A percentile compares a stretch with the other conserved stretches of the same genome.
phyloP scores from a whole-genome alignment of 495 filamentous ascomycete genomes.

The Podospora anserina region DNA sequence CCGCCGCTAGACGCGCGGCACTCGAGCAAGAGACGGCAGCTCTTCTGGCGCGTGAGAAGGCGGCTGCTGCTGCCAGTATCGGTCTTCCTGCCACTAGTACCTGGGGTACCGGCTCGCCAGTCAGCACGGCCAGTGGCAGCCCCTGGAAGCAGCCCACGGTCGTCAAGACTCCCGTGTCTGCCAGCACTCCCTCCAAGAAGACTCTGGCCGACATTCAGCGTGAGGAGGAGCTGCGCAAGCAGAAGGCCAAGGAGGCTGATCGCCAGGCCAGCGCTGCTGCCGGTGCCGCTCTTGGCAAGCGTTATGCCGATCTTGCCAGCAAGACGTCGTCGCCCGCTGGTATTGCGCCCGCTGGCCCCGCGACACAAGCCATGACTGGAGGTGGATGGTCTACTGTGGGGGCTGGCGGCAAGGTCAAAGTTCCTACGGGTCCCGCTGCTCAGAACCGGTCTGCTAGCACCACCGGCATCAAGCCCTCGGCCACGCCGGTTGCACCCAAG shows the following conservation, averaged over 20 bases:
- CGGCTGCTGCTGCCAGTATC: conserved; percentile 56
- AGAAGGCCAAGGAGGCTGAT: conserved; percentile 57
- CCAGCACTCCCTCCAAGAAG: conserved; percentile 64
- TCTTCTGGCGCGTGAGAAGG: conserved; percentile 56
- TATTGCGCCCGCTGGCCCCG: conserved; percentile 13
- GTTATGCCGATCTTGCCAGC: conserved; percentile 92
- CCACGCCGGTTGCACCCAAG: conserved; percentile 27
- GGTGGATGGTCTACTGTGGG: conserved; percentile 95
- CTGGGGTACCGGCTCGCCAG: conserved; percentile 78
- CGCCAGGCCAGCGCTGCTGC: conserved; percentile 49
- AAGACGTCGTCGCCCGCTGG: conserved; percentile 48
- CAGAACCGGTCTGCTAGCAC: conserved; percentile 58
- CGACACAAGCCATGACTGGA: conserved; percentile 31
- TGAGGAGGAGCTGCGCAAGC: conserved; percentile 90
- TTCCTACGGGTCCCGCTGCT: conserved; percentile 55
- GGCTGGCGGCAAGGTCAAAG: conserved; percentile 87
- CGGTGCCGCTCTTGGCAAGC: conserved; percentile 62
- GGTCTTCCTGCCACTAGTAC: conserved; percentile 86
- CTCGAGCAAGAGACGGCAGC: conserved; percentile 70
- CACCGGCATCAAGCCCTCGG: conserved; percentile 36
- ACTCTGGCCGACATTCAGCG: conserved; percentile 94
- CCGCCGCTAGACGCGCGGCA: conserved; percentile 71
- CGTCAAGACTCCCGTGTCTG: conserved; percentile 38
- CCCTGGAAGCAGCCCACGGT: conserved; percentile 58
- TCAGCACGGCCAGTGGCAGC: conserved; percentile 50